phyloP scores from a whole-genome alignment of 2,329 filamentous ascomycete species.

The Talaromyces marneffei region DNA sequence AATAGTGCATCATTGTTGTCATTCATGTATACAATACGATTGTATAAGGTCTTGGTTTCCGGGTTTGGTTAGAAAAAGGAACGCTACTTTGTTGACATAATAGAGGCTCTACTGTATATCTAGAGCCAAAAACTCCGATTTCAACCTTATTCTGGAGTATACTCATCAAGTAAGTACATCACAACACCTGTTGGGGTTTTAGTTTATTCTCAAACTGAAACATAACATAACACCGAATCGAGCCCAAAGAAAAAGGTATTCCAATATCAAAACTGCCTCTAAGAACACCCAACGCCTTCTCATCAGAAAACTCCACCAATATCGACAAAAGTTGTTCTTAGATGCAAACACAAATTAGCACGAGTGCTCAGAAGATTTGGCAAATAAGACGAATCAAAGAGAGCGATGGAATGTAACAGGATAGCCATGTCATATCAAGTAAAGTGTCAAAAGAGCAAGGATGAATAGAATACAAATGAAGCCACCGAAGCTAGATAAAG shows the following conservation, averaged over 20 bases:
- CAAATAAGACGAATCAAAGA: not conserved
- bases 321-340: not conserved
- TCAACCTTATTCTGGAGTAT: not conserved
- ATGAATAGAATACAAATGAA: slow-evolving; percentile 2
- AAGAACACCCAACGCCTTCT: slow-evolving; percentile 2
- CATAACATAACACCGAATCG: not conserved
- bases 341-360: not conserved
- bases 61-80: not conserved
- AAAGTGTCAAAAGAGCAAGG: not conserved
- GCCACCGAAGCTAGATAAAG: not conserved
- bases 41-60: not conserved
- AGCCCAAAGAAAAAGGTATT: not conserved
- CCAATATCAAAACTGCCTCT: not conserved
- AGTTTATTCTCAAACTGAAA: not conserved
- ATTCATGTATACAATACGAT: not conserved
- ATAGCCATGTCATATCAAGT: not conserved
- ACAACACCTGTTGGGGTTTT: too few species aligned
- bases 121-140: not conserved
- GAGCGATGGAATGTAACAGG: not conserved
- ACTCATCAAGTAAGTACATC: too few species aligned
- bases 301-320: not conserved
- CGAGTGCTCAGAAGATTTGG: not conserved
- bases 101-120: not conserved
- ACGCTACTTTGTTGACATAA: not conserved
- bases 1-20: not conserved